A percentile compares a stretch with the other conserved stretches of the same genome.
Evolutionary conservation across 495 filamentous ascomycete genomes (phyloP).

Genomic region (Talaromyces proteolyticus): DNA sequence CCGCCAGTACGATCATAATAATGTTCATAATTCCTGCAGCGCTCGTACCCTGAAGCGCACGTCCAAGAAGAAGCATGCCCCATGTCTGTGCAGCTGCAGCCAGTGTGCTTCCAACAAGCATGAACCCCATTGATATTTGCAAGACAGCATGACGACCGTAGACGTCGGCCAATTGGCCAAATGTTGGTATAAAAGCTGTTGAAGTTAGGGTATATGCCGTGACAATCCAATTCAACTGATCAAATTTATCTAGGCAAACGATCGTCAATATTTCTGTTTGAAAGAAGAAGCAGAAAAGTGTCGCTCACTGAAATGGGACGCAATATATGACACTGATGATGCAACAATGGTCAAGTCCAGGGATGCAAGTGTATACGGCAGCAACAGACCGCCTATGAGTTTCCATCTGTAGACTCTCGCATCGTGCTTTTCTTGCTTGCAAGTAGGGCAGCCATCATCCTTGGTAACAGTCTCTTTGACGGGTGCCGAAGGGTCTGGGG

Average conservation of each 20-base stretch:
- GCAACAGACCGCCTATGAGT: constrained; percentile 44
- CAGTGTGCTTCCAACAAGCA: constrained; percentile 45
- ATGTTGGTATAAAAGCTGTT: constrained; percentile 56
- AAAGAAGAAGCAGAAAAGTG: not conserved
- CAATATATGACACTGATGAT: constrained; percentile 52
- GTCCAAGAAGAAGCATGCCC: constrained; percentile 49
- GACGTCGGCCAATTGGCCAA: constrained; percentile 53
- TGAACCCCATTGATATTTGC: constrained; percentile 38
- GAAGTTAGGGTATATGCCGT: constrained; percentile 57
- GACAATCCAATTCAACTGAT: constrained; percentile 59
- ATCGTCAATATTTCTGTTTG: not conserved
- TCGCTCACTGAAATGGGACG: constrained; percentile 48
- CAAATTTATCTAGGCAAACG: constrained; percentile 34
- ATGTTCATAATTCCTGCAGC: constrained; percentile 48
- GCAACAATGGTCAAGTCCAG: constrained; percentile 57
- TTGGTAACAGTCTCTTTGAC: not conserved
- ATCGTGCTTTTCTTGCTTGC: constrained; percentile 10
- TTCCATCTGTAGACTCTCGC: constrained; percentile 41
- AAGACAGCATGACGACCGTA: constrained; percentile 48
- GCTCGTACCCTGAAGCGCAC: constrained; percentile 51
- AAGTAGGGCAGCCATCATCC: not conserved
- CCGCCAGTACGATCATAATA: constrained; percentile 50
- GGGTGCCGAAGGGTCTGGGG: not conserved
- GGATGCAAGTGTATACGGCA: constrained; percentile 45
- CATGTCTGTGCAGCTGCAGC: constrained; percentile 49